These are phyloP conservation scores for Bothia castanella DNA, from an alignment of 1,284 basidiomycete species.

Conservation along the genomic window DNA sequence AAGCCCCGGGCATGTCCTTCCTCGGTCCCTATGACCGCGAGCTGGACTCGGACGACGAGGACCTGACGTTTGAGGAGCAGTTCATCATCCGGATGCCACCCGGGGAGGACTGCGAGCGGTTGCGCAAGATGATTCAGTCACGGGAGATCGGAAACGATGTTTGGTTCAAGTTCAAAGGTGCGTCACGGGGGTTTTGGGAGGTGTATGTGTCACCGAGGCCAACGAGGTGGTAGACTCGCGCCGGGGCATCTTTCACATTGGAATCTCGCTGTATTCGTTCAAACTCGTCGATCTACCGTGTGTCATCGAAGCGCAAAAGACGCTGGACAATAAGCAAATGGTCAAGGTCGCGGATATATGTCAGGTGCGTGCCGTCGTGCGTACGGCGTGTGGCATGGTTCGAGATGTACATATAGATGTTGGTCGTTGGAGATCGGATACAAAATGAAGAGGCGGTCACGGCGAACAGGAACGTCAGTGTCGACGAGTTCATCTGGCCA, in stretches of 20 bases:
- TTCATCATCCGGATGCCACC: conserved; percentile 91
- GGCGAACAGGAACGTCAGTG: conserved; percentile 70
- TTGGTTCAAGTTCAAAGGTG: conserved; percentile 98
- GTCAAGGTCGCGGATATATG: conserved; percentile 99
- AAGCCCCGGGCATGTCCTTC: conserved; percentile 77
- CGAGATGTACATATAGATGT: conserved; percentile 55
- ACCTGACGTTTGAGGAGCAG: conserved; percentile 95
- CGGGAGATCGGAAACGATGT: conserved; percentile 82
- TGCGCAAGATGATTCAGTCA: conserved; percentile 77
- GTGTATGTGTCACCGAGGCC: background rate
- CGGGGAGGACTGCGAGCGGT: conserved; percentile 72
- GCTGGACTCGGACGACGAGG: conserved; percentile 91
- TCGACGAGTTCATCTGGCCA: conserved; percentile 97
- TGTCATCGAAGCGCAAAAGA: conserved; percentile 95
- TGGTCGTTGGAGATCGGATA: conserved; percentile 79
- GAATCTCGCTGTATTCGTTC: conserved; percentile 76
- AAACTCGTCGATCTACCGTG: conserved; percentile 97
- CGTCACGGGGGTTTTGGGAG: conserved; percentile 14
- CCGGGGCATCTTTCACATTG: conserved; percentile 86
- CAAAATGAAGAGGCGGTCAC: conserved; percentile 60
- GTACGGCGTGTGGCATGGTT: conserved; percentile 7
- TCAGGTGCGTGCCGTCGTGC: conserved; percentile 55
- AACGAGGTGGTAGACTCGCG: conserved; percentile 68
- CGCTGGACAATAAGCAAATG: conserved; percentile 92
- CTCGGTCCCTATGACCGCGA: conserved; percentile 89